Percentiles rank a stretch among this genome's conserved stretches.
These are phyloP conservation scores for Proliferodiscus dingleyae DNA, from an alignment of 2,329 filamentous ascomycete species.

Conservation along the genomic window DNA sequence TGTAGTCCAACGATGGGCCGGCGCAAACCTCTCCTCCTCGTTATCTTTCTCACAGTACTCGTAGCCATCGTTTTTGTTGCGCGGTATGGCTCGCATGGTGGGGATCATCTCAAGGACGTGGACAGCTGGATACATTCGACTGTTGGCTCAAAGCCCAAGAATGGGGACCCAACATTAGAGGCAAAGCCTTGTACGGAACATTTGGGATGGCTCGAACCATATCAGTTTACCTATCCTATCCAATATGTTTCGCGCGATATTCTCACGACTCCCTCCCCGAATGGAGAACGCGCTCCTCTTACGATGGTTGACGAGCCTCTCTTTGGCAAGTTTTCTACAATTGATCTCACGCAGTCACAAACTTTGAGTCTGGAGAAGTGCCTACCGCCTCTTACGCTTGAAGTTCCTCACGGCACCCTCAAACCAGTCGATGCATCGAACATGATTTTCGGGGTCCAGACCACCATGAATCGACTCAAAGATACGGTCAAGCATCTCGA, in stretches of 20 bases:
- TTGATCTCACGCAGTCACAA: constrained; percentile 20
- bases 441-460: constrained; percentile 41
- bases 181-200: constrained; percentile 19
- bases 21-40: constrained; percentile 16
- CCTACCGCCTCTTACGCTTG: constrained; percentile 22
- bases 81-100: constrained; percentile 10
- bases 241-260: constrained; percentile 29
- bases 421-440: constrained; percentile 44
- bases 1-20: constrained; percentile 20
- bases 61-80: constrained; percentile 15
- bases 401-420: constrained; percentile 18
- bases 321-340: constrained; percentile 18
- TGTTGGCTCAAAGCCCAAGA: constrained; percentile 2
- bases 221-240: constrained; percentile 27
- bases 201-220: constrained; percentile 25
- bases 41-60: constrained; percentile 19
- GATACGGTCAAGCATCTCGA: constrained; percentile 28
- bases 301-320: constrained; percentile 25
- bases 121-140: constrained; percentile 13
- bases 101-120: constrained; percentile 10
- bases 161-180: too few relatives aligned
- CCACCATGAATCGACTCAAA: constrained; percentile 26
- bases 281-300: constrained; percentile 18
- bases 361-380: constrained; percentile 18
- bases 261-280: constrained; percentile 14